Conservation (phyloP, 257 asterid genomes). For the Verbena officinalis region DNA sequence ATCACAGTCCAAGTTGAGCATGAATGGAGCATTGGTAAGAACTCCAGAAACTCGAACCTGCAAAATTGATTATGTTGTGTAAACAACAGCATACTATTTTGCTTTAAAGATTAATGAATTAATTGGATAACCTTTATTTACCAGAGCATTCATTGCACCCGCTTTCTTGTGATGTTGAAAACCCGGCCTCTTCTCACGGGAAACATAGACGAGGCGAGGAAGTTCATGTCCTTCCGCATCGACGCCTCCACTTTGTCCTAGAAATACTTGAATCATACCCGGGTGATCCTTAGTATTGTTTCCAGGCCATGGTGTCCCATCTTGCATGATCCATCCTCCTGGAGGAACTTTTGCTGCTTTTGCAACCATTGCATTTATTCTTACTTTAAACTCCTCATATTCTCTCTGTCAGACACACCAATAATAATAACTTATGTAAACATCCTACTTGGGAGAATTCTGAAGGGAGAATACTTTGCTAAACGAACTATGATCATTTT, state of each 20-base stretch:
- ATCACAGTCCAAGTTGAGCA: conserved; percentile 99
- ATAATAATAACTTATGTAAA: conserved; percentile 15
- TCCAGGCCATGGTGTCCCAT: conserved; percentile 99
- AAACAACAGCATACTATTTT: no score
- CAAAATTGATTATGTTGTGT: conserved; percentile 12
- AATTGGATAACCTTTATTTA: no score
- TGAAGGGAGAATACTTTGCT: no score
- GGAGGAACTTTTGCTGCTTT: conserved; percentile 90
- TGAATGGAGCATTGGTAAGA: conserved; percentile 97
- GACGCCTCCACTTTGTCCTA: conserved; percentile 93
- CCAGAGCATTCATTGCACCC: conserved; percentile 99
- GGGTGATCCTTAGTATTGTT: conserved; percentile 97
- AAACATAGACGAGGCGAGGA: conserved; percentile 94
- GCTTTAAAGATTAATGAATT: conserved; percentile 25
- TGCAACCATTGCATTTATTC: conserved; percentile 91
- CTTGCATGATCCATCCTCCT: conserved; percentile 99
- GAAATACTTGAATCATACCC: conserved; percentile 97
- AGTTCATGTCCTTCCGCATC: conserved; percentile 93
- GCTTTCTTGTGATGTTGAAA: conserved; percentile 98
- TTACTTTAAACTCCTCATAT: conserved; percentile 90
- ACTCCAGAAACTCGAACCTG: conserved; percentile 98
- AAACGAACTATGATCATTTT: no score
- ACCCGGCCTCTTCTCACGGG: conserved; percentile 99
- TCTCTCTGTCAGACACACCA: conserved; percentile 68
- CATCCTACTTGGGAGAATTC: background rate